A percentile compares a stretch with the other conserved stretches of the same genome.
Conservation (phyloP, 495 filamentous ascomycete genomes). For the Podospora conica region DNA sequence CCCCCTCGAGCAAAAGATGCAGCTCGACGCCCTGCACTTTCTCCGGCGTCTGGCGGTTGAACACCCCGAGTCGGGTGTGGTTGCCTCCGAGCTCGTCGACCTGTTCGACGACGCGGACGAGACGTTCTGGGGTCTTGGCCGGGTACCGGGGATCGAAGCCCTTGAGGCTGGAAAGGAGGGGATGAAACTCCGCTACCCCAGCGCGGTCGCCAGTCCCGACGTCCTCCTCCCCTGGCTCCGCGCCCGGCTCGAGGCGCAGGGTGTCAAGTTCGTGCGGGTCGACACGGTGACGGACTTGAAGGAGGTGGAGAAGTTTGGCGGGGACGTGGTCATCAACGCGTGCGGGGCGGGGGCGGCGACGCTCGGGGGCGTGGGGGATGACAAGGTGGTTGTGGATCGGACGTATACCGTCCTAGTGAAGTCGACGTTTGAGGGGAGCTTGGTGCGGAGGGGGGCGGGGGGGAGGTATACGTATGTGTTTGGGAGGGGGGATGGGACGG, state of each 20-base stretch:
- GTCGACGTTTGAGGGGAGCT: constrained; percentile 5
- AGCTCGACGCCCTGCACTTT: constrained; percentile 19
- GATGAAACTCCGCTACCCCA: constrained; percentile 9
- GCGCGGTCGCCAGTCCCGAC: constrained; percentile 24
- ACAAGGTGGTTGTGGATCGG: constrained; percentile 8
- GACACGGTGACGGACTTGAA: constrained; percentile 13
- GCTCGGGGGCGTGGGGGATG: constrained; percentile 15
- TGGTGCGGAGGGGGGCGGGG: neutral
- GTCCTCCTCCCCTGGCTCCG: constrained; percentile 27
- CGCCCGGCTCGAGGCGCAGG: constrained; percentile 14
- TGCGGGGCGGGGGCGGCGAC: constrained; percentile 2
- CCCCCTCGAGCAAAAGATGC: constrained; percentile 23
- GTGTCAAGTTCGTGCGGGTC: constrained; percentile 22
- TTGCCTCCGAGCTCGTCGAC: constrained; percentile 8
- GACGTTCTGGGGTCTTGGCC: constrained; percentile 2
- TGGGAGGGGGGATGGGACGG: constrained; percentile 14
- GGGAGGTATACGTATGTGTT: constrained; percentile 16
- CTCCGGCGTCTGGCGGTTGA: constrained; percentile 12
- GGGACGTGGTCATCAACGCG: constrained; percentile 15
- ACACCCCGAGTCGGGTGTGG: constrained; percentile 20
- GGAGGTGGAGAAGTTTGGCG: constrained; percentile 7
- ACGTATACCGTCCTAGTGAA: constrained; percentile 10
- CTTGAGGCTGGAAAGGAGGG: neutral
- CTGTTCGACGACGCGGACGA: neutral
- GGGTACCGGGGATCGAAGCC: constrained; percentile 5